Conservation (phyloP, 192 early-diverging fungal genomes). For the Irineochytrium annulatum region DNA sequence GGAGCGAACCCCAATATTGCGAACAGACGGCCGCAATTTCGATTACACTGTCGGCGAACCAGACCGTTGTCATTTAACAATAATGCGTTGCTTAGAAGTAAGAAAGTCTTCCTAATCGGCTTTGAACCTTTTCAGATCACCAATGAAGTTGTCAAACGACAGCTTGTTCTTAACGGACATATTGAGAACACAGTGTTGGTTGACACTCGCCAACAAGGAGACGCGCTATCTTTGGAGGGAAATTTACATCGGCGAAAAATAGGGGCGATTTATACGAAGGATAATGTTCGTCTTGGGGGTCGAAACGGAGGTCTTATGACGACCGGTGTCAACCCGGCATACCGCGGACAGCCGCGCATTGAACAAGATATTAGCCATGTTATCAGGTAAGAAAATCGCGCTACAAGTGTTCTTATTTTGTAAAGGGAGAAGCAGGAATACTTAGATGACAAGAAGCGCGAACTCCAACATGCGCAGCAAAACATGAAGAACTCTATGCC, state of each 20-base stretch:
- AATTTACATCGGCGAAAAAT: not conserved
- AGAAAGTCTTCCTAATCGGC: too few relatives aligned
- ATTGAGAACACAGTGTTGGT: constrained; percentile 44
- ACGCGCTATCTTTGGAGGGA: constrained; percentile 22
- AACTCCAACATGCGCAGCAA: too few relatives aligned
- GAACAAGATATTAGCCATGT: not conserved
- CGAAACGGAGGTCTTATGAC: constrained; percentile 35
- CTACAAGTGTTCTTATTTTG: too few relatives aligned
- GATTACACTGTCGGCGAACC: not conserved
- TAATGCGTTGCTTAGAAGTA: not conserved
- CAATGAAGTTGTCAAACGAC: constrained; percentile 20
- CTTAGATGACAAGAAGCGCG: too few relatives aligned
- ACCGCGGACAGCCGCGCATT: constrained; percentile 23
- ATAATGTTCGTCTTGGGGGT: constrained; percentile 35
- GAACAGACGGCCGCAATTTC: not conserved
- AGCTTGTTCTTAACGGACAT: constrained; percentile 32
- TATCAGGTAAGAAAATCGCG: too few relatives aligned
- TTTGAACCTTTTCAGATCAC: constrained; percentile 8
- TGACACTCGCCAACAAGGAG: constrained; percentile 28
- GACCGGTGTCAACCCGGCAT: not conserved
- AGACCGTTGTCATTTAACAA: not conserved
- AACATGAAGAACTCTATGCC: too few relatives aligned
- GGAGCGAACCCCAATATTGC: not conserved
- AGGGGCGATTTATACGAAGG: constrained; percentile 29
- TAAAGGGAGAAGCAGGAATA: too few relatives aligned